These are phyloP conservation scores for Pythium volutum DNA, from an alignment of 352 stramenopile genomes.

Conservation along the genomic window DNA sequence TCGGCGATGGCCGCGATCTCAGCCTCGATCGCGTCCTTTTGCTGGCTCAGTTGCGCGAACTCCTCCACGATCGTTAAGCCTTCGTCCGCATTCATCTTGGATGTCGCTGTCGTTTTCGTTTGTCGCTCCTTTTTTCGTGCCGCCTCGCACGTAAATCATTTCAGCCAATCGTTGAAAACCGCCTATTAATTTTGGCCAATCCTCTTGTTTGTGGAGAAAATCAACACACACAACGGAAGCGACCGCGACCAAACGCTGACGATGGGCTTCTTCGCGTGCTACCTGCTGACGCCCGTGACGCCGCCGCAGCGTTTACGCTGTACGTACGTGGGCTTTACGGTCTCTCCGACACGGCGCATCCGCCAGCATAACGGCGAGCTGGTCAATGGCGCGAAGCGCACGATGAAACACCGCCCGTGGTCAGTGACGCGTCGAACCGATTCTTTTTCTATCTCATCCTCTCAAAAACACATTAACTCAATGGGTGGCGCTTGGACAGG, in stretches of 20 bases:
- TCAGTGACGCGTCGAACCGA: constrained; percentile 7
- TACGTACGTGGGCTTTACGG: constrained; percentile 74
- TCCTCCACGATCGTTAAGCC: constrained; percentile 32
- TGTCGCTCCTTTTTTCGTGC: constrained; percentile 1
- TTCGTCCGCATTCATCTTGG: constrained; percentile 19
- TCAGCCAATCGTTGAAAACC: background rate
- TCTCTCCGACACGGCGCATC: constrained; percentile 50
- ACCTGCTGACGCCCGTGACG: constrained; percentile 60
- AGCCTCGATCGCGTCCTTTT: constrained; percentile 45
- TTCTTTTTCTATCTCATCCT: background rate
- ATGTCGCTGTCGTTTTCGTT: background rate
- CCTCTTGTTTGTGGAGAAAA: background rate
- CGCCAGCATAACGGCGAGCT: constrained; percentile 79
- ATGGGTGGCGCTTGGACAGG: constrained; percentile 27
- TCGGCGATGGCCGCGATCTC: constrained; percentile 56
- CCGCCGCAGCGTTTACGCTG: constrained; percentile 47
- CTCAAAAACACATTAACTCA: background rate
- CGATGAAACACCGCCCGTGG: constrained; percentile 54
- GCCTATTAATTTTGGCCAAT: background rate
- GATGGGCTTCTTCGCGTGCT: constrained; percentile 66
- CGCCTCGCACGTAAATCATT: constrained; percentile 4
- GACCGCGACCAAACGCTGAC: background rate
- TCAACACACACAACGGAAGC: background rate
- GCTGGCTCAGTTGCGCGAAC: constrained; percentile 38
- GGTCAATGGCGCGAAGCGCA: constrained; percentile 59